Evolutionary conservation across 495 filamentous ascomycete species (phyloP).

Genomic region (Neurospora terricola): DNA sequence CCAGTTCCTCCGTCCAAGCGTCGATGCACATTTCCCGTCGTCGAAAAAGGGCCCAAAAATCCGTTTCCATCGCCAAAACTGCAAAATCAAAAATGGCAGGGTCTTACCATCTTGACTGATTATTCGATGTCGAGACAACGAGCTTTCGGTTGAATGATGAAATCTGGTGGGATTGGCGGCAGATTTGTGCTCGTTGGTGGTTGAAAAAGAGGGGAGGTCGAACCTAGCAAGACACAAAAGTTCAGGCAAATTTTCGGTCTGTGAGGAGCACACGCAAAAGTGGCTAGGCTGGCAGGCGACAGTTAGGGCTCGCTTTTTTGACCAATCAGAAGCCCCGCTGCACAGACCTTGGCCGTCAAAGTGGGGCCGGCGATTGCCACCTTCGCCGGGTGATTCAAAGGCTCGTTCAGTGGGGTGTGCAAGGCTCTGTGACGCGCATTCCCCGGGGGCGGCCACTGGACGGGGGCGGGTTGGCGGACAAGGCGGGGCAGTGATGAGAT

Average conservation of each 20-base stretch:
- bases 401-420: not conserved
- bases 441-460: not conserved
- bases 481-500: not conserved
- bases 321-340: slow-evolving; percentile 15
- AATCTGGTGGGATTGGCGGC: slow-evolving; percentile 29
- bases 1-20: not conserved
- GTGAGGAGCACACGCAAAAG: slow-evolving; percentile 23
- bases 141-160: slow-evolving; percentile 36
- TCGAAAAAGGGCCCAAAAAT: not conserved
- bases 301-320: slow-evolving; percentile 20
- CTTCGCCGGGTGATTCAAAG: not conserved
- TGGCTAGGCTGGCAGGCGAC: slow-evolving; percentile 13
- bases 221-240: slow-evolving; percentile 20
- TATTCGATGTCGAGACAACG: slow-evolving; percentile 32
- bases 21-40: not conserved
- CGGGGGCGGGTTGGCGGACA: not conserved
- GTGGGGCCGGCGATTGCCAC: slow-evolving; percentile 2
- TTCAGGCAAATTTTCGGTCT: slow-evolving; percentile 27
- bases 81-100: slow-evolving; percentile 17
- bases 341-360: slow-evolving; percentile 5
- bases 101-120: slow-evolving; percentile 52
- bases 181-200: slow-evolving; percentile 38
- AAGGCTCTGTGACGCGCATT: not conserved
- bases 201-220: slow-evolving; percentile 22
- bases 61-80: not conserved